Evolutionary conservation across 2,329 filamentous ascomycete genomes (phyloP), one percentile per base, ranked within the genome.

Genomic region (Fusarium brachygibbosum): DNA sequence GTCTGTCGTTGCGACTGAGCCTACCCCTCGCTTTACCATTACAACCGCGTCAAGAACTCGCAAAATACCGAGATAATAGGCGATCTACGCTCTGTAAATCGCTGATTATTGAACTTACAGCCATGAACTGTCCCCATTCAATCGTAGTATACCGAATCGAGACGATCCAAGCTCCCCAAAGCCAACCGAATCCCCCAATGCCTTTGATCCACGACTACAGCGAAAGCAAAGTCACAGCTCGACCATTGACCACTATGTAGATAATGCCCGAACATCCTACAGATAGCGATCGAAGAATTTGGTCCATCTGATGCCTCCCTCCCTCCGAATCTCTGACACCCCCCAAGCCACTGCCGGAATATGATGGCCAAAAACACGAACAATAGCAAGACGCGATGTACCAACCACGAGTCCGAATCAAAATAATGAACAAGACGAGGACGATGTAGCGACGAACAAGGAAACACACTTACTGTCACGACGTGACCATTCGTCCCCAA

Each of bases 31-130:
- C 16, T 41, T 28, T 12, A 16, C 11, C 13, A 31, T 3, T 7
- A 14, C 16, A 32, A 12, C 13, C 19, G 49, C 14, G 5, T 17
- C 6, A 2, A 11, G 3, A 40, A 23, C 8, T 8, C 3, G 10
- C n/a, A 13, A 25, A 4, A 58, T 50, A 37, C 2, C 6, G 11
- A 19, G 16, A 3, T 12, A 7, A 2, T 6, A 2, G 25, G 13
- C 9, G 19, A 1, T 23, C 4, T 1, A 10, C 12, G 21, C 16
- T n/a, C 14, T 13, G 17, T 1, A 3, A 16, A 8, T 13, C 13
- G 2, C 11, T 1, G 0, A 35, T 0, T 6, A 31, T 2, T 2
- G 0, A 25, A 6, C 4, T 8, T 16, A 11, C 12, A 21, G 13
- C 28, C 29, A 58, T 53, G 28, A 6, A 6, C n/a, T 37, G 5